phyloP scores from a whole-genome alignment of 768 basidiomycete species.

The Boletus reticulatus region DNA sequence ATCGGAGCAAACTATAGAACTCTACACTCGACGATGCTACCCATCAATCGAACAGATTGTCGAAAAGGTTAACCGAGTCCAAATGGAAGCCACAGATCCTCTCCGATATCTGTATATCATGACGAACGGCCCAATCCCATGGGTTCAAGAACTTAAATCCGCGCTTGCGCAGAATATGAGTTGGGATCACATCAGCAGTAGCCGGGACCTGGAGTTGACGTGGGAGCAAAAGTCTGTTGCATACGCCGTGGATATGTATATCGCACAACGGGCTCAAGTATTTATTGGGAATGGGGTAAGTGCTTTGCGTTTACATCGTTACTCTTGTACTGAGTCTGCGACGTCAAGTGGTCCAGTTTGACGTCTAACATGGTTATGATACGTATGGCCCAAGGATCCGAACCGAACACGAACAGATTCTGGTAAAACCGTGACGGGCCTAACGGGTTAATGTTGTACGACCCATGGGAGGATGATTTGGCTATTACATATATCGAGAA shows the following conservation, averaged over 20 bases:
- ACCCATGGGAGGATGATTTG: neutral
- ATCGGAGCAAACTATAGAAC: slow-evolving; percentile 17
- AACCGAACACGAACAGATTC: slow-evolving; percentile 32
- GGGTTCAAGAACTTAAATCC: slow-evolving; percentile 40
- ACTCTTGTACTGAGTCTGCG: slow-evolving; percentile 1
- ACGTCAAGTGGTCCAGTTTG: slow-evolving; percentile 39
- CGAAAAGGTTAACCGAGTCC: slow-evolving; percentile 35
- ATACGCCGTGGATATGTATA: slow-evolving; percentile 51
- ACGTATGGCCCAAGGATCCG: slow-evolving; percentile 30
- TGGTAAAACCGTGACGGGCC: slow-evolving; percentile 27
- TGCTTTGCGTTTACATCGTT: neutral
- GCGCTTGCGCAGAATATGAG: slow-evolving; percentile 29
- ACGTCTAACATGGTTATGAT: slow-evolving; percentile 42
- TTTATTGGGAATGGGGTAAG: slow-evolving; percentile 56
- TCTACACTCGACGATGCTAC: slow-evolving; percentile 40
- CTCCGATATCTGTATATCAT: slow-evolving; percentile 45
- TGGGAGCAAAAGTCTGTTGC: slow-evolving; percentile 43
- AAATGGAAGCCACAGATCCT: slow-evolving; percentile 15
- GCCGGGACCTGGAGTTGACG: slow-evolving; percentile 41
- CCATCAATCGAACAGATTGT: slow-evolving; percentile 45
- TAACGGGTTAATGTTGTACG: neutral
- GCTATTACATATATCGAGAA: no score
- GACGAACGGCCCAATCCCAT: slow-evolving; percentile 43
- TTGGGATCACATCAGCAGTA: slow-evolving; percentile 44
- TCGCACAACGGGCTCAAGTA: slow-evolving; percentile 45